A percentile compares a stretch with the other conserved stretches of the same genome.
Evolutionary conservation across 768 basidiomycete genomes (phyloP).

Genomic region (Dentipellis fragilis): DNA sequence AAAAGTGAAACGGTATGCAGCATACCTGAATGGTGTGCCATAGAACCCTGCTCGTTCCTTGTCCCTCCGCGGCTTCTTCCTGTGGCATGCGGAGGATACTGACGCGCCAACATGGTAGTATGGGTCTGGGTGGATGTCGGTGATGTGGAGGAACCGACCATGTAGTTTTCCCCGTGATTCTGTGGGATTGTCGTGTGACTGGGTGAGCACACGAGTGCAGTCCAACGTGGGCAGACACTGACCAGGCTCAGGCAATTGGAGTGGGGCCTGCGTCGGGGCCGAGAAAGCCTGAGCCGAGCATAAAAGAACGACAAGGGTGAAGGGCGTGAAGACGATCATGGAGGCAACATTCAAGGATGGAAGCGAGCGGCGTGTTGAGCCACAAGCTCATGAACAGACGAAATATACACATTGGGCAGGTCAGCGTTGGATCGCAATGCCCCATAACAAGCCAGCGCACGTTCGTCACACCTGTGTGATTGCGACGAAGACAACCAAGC

Average conservation of each 20-base stretch:
- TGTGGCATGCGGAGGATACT: slow-evolving; percentile 58
- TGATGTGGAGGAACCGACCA: slow-evolving; percentile 73
- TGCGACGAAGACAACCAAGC: background rate
- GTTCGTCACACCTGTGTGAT: background rate
- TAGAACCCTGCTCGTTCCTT: slow-evolving; percentile 45
- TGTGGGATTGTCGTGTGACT: slow-evolving; percentile 1
- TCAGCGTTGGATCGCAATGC: background rate
- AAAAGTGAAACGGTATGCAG: background rate
- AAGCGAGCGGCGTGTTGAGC: background rate
- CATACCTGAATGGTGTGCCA: slow-evolving; percentile 62
- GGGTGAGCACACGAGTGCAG: background rate
- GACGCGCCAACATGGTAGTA: slow-evolving; percentile 45
- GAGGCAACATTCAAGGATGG: background rate
- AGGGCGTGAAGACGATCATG: background rate
- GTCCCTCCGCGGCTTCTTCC: slow-evolving; percentile 44
- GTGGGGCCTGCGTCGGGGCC: slow-evolving; percentile 1
- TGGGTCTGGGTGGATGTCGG: slow-evolving; percentile 78
- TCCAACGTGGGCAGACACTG: background rate
- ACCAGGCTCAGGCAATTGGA: background rate
- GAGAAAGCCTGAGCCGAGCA: background rate
- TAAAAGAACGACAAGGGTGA: background rate
- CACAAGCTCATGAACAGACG: background rate
- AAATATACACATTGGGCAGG: background rate
- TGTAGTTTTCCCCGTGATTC: slow-evolving; percentile 35
- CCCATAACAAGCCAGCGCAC: background rate